Conservation (phyloP, 2,329 filamentous ascomycete genomes). For the Alternaria gansuensis region DNA sequence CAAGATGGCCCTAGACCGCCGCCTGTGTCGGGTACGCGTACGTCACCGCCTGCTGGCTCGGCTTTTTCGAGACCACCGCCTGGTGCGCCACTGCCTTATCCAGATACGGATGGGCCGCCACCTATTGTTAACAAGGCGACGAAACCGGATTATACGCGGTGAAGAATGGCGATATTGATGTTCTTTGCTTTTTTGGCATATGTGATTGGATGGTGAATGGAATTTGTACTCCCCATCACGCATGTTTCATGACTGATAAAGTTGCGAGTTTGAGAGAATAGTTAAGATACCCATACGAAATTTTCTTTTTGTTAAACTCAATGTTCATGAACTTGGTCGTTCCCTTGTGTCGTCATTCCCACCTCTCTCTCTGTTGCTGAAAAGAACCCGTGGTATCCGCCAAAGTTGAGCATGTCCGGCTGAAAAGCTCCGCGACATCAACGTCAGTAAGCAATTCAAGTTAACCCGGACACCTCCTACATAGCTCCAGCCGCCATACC, state of each 20-base stretch:
- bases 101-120: slow-evolving; percentile 79
- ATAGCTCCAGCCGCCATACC: too few relatives aligned
- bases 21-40: slow-evolving; percentile 30
- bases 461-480: too few relatives aligned
- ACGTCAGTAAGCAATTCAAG: background rate
- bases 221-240: background rate
- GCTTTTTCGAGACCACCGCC: slow-evolving; percentile 44
- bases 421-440: background rate
- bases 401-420: too few relatives aligned
- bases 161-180: background rate
- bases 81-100: slow-evolving; percentile 72
- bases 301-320: slow-evolving; percentile 14
- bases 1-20: slow-evolving; percentile 36
- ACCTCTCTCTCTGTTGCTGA: too few relatives aligned
- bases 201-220: background rate
- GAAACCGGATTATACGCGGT: slow-evolving; percentile 73
- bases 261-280: slow-evolving; percentile 13
- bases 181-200: slow-evolving; percentile 4
- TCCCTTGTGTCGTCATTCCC: too few relatives aligned
- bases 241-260: slow-evolving; percentile 1
- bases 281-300: slow-evolving; percentile 30
- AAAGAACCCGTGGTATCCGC: too few relatives aligned
- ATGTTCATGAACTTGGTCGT: background rate
- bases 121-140: slow-evolving; percentile 84
- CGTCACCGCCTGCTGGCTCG: slow-evolving; percentile 39